Conservation (phyloP, 495 filamentous ascomycete species). For the Tirmania nivea region DNA sequence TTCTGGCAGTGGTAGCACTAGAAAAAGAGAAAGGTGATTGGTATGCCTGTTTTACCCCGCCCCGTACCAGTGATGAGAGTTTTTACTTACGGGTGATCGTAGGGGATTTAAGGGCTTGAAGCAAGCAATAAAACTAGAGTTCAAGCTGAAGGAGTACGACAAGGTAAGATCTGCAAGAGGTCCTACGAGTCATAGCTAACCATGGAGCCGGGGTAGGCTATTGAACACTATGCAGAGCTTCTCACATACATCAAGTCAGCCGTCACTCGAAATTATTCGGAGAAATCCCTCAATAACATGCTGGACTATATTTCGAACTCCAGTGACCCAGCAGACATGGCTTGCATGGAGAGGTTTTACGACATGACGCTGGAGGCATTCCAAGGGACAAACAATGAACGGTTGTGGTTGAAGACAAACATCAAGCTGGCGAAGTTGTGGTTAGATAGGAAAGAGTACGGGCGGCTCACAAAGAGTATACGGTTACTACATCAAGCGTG, state of each 20-base stretch:
- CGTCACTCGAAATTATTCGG: conserved; percentile 93
- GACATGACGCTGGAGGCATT: conserved; percentile 80
- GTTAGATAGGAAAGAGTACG: conserved; percentile 77
- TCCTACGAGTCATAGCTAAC: too few species aligned
- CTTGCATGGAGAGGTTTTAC: conserved; percentile 92
- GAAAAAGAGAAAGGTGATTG: conserved; percentile 73
- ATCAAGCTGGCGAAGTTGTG: conserved; percentile 86
- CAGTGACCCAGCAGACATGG: conserved; percentile 52
- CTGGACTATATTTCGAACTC: conserved; percentile 68
- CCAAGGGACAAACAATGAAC: conserved; percentile 92
- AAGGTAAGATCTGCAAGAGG: conserved; percentile 33
- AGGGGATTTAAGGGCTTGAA: conserved; percentile 95
- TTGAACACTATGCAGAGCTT: conserved; percentile 87
- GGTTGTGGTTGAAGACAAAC: conserved; percentile 94
- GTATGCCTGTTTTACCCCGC: not conserved
- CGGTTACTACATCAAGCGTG: conserved; percentile 77
- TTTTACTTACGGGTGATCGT: conserved; percentile 8
- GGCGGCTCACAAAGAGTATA: conserved; percentile 58
- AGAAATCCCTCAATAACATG: conserved; percentile 99
- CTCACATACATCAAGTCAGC: conserved; percentile 94
- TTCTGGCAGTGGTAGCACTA: conserved; percentile 60
- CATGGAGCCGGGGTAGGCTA: conserved; percentile 34
- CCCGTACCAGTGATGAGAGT: not conserved
- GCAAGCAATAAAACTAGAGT: conserved; percentile 93
- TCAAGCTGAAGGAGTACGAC: conserved; percentile 64